Base-by-base conservation (phyloP, 371 early-diverging fungal genomes). In the Syncephalis fuscata region DNA sequence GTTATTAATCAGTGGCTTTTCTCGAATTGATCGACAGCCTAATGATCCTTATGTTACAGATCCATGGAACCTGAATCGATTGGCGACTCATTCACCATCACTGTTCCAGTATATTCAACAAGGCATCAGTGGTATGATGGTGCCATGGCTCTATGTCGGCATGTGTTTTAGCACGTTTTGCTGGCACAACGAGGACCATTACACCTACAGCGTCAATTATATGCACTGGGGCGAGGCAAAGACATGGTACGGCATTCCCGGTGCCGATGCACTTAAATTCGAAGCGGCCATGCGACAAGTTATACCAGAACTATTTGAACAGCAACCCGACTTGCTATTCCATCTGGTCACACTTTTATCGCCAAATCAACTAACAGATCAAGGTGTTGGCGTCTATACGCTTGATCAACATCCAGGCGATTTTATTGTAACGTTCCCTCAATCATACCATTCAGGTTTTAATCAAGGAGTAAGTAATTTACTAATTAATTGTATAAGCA, bases 101-200 rank as follows among this genome's bases (percentile, higher is more conserved):
- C 69, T 96, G 23, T 84, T 96, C 49, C 72, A 76, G n/a, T 72
- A 87, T 57, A 82, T 94, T 57, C 74, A 78, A 40, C 73, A 80
- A 26, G 70, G 71, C 47, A 89, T 93, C 21, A 78, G 82, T 22
- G 95, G 95, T 4, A 90, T 94, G 87, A 92, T 85, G 82, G 73
- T 85, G 1, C 97, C 97, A 16, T 96, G 95, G 95, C 63, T 96
- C 11, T 96, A 96, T 54, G 82, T 92, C 4, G 97, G 97, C 26
- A 90, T 90, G 92, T 78, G 78, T 49, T 92, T 94, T 52, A 85
- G 88, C 26, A 88, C 95, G 1, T 94, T 96, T 55, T 93, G 95
- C 61, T 96, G 97, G 97, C 95, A 96, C 57, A 87, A 83, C 36
- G 97, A 96, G 62, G 95, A 96, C 57, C 93, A 94, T 58, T 90